Base-by-base conservation (phyloP, 345 rosid species). In the Salix brachista region DNA sequence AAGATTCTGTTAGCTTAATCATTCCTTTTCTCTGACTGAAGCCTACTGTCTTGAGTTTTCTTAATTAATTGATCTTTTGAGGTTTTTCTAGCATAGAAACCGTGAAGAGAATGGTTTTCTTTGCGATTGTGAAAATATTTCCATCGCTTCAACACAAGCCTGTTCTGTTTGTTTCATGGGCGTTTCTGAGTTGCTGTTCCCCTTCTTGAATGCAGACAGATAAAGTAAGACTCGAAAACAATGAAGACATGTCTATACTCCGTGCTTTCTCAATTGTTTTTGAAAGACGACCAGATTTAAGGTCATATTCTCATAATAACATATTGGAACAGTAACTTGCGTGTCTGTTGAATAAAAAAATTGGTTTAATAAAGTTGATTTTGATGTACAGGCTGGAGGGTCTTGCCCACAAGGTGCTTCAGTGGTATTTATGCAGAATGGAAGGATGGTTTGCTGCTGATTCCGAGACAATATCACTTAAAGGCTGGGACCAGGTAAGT, bases 361-460 rank as follows among this genome's bases (percentile, higher is more conserved):
- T n/a, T 34, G 26, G 69, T 75, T 42, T 50, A n/a, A 72, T 80
- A 68, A 75, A 71, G 39, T 66, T 73, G 28, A 39, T 76, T 68
- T 34, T 46, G 28, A 64, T 67, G 21, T 84, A 12, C 86, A 93
- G 98, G 84, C 78, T 92, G 82, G 92, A 94, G 68, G 98, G 97
- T 69, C 87, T 90, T 80, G 84, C 89, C 28, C 83, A 88, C 67
- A 90, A 90, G 83, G 98, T 94, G 61, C 96, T 96, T 44, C 99
- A 96, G 37, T 96, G 99, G 99, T 96, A 96, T 74, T 71, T 93
- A 36, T 93, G 99, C 86, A 91, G 98, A 83, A 96, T 96, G 98
- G 98, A 96, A 85, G 99, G 99, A n/a, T 93, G 99, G 98, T 96
- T 96, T 85, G 98, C 98, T 52, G 93, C 99, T 10, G 98, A 96